Conservation (phyloP, 768 basidiomycete genomes). For the Calvatia gigantea region DNA sequence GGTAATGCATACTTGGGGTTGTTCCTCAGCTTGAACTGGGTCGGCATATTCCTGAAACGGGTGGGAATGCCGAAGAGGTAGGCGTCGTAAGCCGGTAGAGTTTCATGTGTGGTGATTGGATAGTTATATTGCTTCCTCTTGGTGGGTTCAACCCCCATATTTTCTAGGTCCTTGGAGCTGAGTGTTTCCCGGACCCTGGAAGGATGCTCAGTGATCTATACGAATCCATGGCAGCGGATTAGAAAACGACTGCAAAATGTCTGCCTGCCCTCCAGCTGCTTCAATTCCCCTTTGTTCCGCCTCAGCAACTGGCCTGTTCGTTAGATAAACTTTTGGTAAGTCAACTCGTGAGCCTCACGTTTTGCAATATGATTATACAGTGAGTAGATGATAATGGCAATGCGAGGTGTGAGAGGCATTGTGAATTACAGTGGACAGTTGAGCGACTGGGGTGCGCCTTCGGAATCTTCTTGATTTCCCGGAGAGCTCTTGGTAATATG, state of each 20-base stretch:
- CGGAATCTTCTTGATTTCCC: too few species aligned
- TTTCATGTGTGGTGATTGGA: slow-evolving; percentile 46
- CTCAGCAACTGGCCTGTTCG: slow-evolving; percentile 41
- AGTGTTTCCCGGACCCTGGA: slow-evolving; percentile 65
- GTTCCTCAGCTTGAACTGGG: slow-evolving; percentile 39
- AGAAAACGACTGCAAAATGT: slow-evolving; percentile 39
- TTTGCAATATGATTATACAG: slow-evolving; percentile 72
- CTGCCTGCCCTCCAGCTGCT: slow-evolving; percentile 32
- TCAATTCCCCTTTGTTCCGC: slow-evolving; percentile 28
- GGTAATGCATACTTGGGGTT: neutral
- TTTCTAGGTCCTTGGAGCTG: slow-evolving; percentile 46
- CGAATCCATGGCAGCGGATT: neutral
- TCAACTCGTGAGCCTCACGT: slow-evolving; percentile 35
- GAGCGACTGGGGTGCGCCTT: too few species aligned
- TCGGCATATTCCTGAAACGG: slow-evolving; percentile 70
- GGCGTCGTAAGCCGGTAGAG: slow-evolving; percentile 54
- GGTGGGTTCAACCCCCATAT: slow-evolving; percentile 43
- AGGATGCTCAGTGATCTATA: neutral
- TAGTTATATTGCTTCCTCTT: slow-evolving; percentile 27
- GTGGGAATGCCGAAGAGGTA: slow-evolving; percentile 67
- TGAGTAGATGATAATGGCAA: slow-evolving; percentile 76
- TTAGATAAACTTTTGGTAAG: neutral
- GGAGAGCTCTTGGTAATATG: too few species aligned
- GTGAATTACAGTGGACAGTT: neutral
- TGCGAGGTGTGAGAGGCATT: slow-evolving; percentile 47